Evolutionary conservation across 805 yeast genomes (phyloP).

Genomic region (Yamadazyma olivae): DNA sequence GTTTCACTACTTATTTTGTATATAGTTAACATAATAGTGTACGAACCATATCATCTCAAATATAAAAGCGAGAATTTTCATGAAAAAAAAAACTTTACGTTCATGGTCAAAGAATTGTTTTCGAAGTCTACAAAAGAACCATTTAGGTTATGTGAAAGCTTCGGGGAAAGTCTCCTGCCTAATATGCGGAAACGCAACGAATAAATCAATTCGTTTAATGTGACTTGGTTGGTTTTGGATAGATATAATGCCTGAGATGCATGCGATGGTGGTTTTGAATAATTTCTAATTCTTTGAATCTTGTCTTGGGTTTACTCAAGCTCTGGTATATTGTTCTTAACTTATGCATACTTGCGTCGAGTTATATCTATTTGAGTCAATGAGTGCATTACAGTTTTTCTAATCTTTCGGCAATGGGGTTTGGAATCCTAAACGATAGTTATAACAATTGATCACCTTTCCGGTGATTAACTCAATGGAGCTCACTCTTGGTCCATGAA

Average conservation of each 20-base stretch:
- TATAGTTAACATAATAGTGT: background rate
- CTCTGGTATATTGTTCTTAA: too few relatives aligned
- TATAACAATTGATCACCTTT: slow-evolving; percentile 57
- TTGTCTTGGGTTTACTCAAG: too few relatives aligned
- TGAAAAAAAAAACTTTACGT: slow-evolving; percentile 31
- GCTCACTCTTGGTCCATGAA: slow-evolving; percentile 77
- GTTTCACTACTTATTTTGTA: background rate
- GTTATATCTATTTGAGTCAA: too few relatives aligned
- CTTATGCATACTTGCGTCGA: too few relatives aligned
- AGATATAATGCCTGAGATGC: slow-evolving; percentile 1
- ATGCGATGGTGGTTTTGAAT: too few relatives aligned
- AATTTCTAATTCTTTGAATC: too few relatives aligned
- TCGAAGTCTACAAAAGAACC: slow-evolving; percentile 66
- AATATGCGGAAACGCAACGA: slow-evolving; percentile 61
- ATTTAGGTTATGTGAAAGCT: slow-evolving; percentile 40
- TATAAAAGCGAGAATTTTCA: background rate
- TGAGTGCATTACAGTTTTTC: slow-evolving; percentile 1
- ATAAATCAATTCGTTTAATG: slow-evolving; percentile 23
- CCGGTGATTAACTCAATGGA: slow-evolving; percentile 68
- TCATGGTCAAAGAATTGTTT: slow-evolving; percentile 75
- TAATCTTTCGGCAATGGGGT: slow-evolving; percentile 60
- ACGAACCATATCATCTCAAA: background rate
- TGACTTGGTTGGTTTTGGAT: slow-evolving; percentile 3
- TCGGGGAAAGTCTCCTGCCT: slow-evolving; percentile 93
- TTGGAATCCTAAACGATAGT: slow-evolving; percentile 63